A percentile compares a stretch with the other conserved stretches of the same genome.
phyloP scores from a whole-genome alignment of 768 basidiomycete genomes.

The Cytidiella melzeri region DNA sequence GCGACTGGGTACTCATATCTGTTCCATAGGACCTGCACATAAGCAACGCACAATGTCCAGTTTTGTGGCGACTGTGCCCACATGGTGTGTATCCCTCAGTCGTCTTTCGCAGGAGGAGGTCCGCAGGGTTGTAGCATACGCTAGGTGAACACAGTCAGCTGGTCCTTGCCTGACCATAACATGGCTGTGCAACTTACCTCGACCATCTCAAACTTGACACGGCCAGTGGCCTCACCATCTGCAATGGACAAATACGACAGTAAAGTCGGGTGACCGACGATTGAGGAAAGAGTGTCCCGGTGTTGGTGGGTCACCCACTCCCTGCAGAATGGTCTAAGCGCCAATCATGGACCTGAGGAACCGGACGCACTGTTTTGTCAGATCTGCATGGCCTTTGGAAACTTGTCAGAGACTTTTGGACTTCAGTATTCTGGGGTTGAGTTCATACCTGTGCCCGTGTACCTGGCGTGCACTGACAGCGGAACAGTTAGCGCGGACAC shows the following conservation, averaged over 20 bases:
- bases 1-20: no score
- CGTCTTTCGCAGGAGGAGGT: constrained; percentile 33
- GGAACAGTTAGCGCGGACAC: constrained; percentile 12
- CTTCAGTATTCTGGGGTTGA: no score
- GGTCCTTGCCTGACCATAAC: neutral
- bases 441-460: constrained; percentile 85
- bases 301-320: constrained; percentile 99
- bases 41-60: neutral
- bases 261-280: constrained; percentile 85
- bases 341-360: neutral
- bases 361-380: constrained; percentile 83
- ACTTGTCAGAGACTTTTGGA: constrained; percentile 3
- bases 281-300: constrained; percentile 89
- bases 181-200: constrained; percentile 53
- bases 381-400: constrained; percentile 83
- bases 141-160: constrained; percentile 19
- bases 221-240: constrained; percentile 87
- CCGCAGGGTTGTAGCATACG: constrained; percentile 54
- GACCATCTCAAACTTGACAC: constrained; percentile 90
- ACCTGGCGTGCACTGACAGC: constrained; percentile 81
- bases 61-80: neutral
- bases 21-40: no score
- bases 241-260: constrained; percentile 87
- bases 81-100: neutral
- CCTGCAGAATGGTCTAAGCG: constrained; percentile 37